Conservation (phyloP, 1,139 yeast species). For the Yamadazyma triangularis region DNA sequence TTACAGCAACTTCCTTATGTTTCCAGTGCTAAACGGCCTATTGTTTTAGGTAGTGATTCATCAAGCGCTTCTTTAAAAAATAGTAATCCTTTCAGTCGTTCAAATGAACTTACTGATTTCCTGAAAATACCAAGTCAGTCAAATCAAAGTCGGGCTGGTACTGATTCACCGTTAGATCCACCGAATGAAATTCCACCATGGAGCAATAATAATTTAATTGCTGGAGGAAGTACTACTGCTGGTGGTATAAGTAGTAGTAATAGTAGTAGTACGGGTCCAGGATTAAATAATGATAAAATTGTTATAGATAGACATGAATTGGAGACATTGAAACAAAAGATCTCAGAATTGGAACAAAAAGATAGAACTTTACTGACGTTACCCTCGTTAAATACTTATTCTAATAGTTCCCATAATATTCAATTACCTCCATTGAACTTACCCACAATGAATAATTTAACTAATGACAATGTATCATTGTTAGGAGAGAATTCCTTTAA, state of each 20-base stretch:
- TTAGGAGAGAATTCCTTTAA: slow-evolving; percentile 2
- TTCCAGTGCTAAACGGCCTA: slow-evolving; percentile 4
- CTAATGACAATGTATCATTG: neutral
- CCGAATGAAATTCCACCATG: neutral
- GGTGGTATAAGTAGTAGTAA: neutral
- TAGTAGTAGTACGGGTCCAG: neutral
- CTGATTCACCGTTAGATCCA: too few relatives aligned
- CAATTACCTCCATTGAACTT: neutral
- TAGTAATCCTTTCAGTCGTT: neutral
- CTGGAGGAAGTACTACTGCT: neutral
- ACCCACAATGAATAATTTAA: neutral
- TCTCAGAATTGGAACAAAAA: neutral
- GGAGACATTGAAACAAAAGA: neutral
- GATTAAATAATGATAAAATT: neutral
- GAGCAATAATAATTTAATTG: too few relatives aligned
- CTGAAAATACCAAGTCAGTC: too few relatives aligned
- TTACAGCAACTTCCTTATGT: slow-evolving; percentile 2
- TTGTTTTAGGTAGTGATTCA: slow-evolving; percentile 1
- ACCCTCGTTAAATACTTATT: too few relatives aligned
- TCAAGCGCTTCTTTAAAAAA: neutral
- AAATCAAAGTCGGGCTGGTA: too few relatives aligned
- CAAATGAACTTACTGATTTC: neutral
- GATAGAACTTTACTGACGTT: neutral
- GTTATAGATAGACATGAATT: neutral
- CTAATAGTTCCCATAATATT: neutral